Evolutionary conservation across 768 basidiomycete species (phyloP).

Genomic region (Amanita muscaria): DNA sequence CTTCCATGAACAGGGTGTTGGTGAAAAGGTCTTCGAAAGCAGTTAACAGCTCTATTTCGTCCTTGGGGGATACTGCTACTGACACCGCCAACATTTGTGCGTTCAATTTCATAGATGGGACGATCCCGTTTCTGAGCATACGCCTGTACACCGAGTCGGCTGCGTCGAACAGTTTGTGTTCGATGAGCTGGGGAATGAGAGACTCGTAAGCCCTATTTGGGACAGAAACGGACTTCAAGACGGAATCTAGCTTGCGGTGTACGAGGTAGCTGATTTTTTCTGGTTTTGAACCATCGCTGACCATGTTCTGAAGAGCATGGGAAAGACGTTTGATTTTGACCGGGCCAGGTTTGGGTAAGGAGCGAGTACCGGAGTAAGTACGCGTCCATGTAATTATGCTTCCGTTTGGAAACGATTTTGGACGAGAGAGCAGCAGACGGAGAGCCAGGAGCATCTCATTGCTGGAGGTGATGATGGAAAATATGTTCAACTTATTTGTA

Average conservation of each 20-base stretch:
- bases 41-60: slow-evolving; percentile 12
- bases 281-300: too few species aligned
- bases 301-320: too few species aligned
- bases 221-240: background rate
- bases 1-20: slow-evolving; percentile 21
- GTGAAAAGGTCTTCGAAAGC: slow-evolving; percentile 16
- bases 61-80: slow-evolving; percentile 17
- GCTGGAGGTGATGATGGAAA: too few species aligned
- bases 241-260: background rate
- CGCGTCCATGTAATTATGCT: too few species aligned
- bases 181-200: slow-evolving; percentile 32
- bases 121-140: slow-evolving; percentile 32
- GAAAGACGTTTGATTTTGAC: too few species aligned
- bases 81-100: slow-evolving; percentile 32
- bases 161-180: slow-evolving; percentile 25
- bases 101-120: slow-evolving; percentile 27
- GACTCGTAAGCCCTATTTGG: slow-evolving; percentile 24
- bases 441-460: too few species aligned
- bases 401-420: too few species aligned
- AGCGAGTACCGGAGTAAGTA: too few species aligned
- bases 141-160: slow-evolving; percentile 33
- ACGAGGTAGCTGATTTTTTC: background rate
- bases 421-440: too few species aligned
- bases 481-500: too few species aligned
- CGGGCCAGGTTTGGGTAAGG: too few species aligned